Conservation (phyloP, 768 basidiomycete genomes). For the Paxillus ammoniavirescens region DNA sequence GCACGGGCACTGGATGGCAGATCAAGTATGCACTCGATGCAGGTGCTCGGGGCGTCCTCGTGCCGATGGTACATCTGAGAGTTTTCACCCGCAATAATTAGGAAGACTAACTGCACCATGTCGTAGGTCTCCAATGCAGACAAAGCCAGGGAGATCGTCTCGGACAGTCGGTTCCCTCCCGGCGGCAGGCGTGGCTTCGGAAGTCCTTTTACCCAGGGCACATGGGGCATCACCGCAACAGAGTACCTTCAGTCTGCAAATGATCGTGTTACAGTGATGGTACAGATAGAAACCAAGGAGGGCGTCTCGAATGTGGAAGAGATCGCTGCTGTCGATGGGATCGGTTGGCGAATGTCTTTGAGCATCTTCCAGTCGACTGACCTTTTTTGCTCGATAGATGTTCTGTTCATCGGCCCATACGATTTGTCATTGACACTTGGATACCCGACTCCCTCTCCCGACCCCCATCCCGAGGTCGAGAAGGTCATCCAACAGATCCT, state of each 20-base stretch:
- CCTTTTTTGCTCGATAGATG: slow-evolving; percentile 30
- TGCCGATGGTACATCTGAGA: slow-evolving; percentile 55
- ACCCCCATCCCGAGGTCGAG: slow-evolving; percentile 66
- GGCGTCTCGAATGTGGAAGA: slow-evolving; percentile 57
- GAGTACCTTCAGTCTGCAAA: slow-evolving; percentile 61
- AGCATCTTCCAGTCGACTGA: neutral
- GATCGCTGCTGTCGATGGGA: slow-evolving; percentile 60
- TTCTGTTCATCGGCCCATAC: slow-evolving; percentile 65
- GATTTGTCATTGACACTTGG: slow-evolving; percentile 66
- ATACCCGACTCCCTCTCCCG: slow-evolving; percentile 57
- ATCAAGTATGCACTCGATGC: slow-evolving; percentile 71
- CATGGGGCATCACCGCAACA: slow-evolving; percentile 49
- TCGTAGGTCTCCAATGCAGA: slow-evolving; percentile 52
- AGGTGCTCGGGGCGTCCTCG: slow-evolving; percentile 61
- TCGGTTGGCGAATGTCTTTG: slow-evolving; percentile 41
- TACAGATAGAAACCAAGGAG: slow-evolving; percentile 67
- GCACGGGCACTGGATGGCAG: slow-evolving; percentile 60
- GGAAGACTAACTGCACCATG: neutral
- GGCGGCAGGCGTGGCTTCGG: slow-evolving; percentile 63
- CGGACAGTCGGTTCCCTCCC: slow-evolving; percentile 63
- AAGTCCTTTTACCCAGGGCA: slow-evolving; percentile 56
- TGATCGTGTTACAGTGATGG: slow-evolving; percentile 51
- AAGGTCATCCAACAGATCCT: slow-evolving; percentile 54
- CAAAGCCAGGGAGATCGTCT: slow-evolving; percentile 55
- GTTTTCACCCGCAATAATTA: neutral